Evolutionary conservation across 805 yeast genomes (phyloP).

Genomic region (Tetrapisispora nanseiensis): DNA sequence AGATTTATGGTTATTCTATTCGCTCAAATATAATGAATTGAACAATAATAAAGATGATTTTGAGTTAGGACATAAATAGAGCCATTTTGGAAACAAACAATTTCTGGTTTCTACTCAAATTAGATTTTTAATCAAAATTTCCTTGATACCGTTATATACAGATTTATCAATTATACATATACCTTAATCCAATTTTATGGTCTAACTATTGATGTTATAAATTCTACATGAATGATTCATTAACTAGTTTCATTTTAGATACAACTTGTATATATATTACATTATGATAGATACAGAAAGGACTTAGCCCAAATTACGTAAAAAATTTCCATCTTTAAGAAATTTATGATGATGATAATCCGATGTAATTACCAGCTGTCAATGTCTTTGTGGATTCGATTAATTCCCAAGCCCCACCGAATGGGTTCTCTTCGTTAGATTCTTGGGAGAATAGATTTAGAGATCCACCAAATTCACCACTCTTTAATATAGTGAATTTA

Average conservation of each 20-base stretch:
- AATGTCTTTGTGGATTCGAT: conserved; percentile 29
- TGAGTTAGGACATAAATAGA: no score
- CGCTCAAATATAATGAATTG: conserved; percentile 1
- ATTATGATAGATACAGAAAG: neutral
- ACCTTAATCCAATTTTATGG: no score
- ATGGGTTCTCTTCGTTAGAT: conserved; percentile 32
- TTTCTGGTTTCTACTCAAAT: no score
- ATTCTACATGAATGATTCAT: no score
- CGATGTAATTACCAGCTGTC: conserved; percentile 33
- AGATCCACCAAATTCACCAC: conserved; percentile 34
- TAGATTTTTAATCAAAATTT: no score
- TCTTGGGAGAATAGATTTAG: conserved; percentile 33
- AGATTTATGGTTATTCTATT: conserved; percentile 1
- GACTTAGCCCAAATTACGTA: neutral
- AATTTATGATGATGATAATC: conserved; percentile 12
- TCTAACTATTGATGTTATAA: no score
- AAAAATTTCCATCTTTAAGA: no score
- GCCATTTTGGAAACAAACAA: no score
- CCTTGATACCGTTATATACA: no score
- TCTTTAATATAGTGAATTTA: conserved; percentile 39
- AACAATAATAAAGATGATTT: neutral
- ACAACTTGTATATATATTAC: neutral
- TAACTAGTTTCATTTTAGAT: no score
- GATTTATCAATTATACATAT: no score
- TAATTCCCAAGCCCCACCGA: conserved; percentile 30